Evolutionary conservation across 805 yeast species (phyloP).

Genomic region (Scheffersomyces spartinae): DNA sequence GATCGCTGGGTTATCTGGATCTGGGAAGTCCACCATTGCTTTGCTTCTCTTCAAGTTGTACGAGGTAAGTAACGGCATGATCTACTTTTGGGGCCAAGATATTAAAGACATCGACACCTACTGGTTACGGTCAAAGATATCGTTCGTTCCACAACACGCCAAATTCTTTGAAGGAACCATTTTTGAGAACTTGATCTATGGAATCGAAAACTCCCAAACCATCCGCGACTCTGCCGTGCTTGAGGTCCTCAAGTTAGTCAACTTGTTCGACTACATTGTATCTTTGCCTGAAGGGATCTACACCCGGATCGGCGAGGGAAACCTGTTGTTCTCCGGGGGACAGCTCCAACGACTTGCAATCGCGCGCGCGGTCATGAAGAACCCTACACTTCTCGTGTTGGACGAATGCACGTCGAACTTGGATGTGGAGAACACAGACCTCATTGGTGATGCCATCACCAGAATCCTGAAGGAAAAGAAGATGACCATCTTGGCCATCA

Average conservation of each 20-base stretch:
- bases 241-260: slow-evolving; percentile 31
- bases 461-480: too few species aligned
- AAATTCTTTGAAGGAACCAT: slow-evolving; percentile 65
- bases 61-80: slow-evolving; percentile 21
- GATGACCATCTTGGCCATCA: too few species aligned
- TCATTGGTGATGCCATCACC: too few species aligned
- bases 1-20: slow-evolving; percentile 78
- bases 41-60: slow-evolving; percentile 47
- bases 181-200: slow-evolving; percentile 59
- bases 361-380: slow-evolving; percentile 66
- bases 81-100: slow-evolving; percentile 37
- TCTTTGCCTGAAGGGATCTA: slow-evolving; percentile 47
- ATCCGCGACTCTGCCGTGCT: slow-evolving; percentile 18
- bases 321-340: slow-evolving; percentile 66
- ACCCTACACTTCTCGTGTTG: slow-evolving; percentile 55
- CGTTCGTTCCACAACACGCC: slow-evolving; percentile 71
- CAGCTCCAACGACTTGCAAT: slow-evolving; percentile 80
- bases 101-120: slow-evolving; percentile 33
- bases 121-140: slow-evolving; percentile 40
- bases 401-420: slow-evolving; percentile 90
- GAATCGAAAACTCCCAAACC: slow-evolving; percentile 17
- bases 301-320: slow-evolving; percentile 43
- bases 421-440: slow-evolving; percentile 48
- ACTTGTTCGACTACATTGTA: slow-evolving; percentile 42
- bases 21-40: slow-evolving; percentile 78